Percentiles rank a stretch among this genome's conserved stretches.
These are phyloP conservation scores for Xylariales sp. DNA, from an alignment of 2,329 filamentous ascomycete species.

Conservation along the genomic window DNA sequence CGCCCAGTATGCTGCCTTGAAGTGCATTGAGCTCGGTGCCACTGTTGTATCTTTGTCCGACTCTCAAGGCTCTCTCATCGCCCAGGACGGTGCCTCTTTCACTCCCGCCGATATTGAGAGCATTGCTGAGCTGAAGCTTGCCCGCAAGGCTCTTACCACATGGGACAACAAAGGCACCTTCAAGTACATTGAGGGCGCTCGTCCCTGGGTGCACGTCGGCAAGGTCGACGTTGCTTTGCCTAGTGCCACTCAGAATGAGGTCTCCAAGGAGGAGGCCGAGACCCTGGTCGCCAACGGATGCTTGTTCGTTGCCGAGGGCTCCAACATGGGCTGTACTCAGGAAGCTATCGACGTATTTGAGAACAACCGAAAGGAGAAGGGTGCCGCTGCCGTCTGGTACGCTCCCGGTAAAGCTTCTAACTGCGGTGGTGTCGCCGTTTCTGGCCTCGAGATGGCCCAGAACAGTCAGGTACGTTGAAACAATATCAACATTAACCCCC, in stretches of 20 bases:
- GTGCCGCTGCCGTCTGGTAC: slow-evolving; percentile 78
- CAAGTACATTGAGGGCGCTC: slow-evolving; percentile 81
- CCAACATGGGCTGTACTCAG: slow-evolving; percentile 98
- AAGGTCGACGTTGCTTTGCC: slow-evolving; percentile 89
- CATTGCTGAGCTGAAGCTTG: slow-evolving; percentile 83
- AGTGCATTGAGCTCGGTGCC: slow-evolving; percentile 92
- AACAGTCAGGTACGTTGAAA: slow-evolving; percentile 65
- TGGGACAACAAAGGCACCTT: slow-evolving; percentile 59
- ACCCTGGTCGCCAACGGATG: slow-evolving; percentile 71
- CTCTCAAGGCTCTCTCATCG: slow-evolving; percentile 79
- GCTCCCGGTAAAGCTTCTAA: slow-evolving; percentile 96
- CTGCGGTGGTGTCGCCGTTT: slow-evolving; percentile 94
- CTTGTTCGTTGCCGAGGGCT: slow-evolving; percentile 90
- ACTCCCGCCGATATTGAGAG: slow-evolving; percentile 71
- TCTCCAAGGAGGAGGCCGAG: slow-evolving; percentile 85
- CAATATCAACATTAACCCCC: too few relatives aligned
- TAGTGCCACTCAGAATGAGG: slow-evolving; percentile 96
- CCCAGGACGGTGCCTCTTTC: slow-evolving; percentile 66
- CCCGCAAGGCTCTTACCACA: slow-evolving; percentile 75
- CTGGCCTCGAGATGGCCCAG: slow-evolving; percentile 98
- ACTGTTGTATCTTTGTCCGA: slow-evolving; percentile 92
- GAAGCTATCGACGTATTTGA: slow-evolving; percentile 94
- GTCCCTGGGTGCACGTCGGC: slow-evolving; percentile 88
- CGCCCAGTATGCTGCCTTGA: slow-evolving; percentile 94
- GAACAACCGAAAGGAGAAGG: slow-evolving; percentile 67